Evolutionary conservation across 768 basidiomycete species (phyloP), one percentile per base, ranked within the genome.

Genomic region (Serpula lacrymans): DNA sequence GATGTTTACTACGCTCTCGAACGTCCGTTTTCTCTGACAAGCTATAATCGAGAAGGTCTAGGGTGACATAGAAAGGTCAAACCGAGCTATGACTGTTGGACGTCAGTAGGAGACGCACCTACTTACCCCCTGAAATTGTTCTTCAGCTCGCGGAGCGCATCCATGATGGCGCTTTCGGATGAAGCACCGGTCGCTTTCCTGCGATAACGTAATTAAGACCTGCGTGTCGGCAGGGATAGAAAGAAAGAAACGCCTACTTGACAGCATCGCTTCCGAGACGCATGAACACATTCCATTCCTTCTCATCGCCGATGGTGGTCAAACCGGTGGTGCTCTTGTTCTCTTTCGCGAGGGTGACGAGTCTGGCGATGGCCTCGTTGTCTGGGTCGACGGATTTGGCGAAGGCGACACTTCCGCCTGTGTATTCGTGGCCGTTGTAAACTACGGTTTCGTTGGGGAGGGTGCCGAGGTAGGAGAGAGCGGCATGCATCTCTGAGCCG

Each of bases 261-360:
- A 93, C 77, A 5, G 78, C 70, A 4, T 71, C 68, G 46, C 68
- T 78, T 4, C 72, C 64, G 9, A 92, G 64, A 13, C 92, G 77
- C 90, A 96, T 92, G 62, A 97, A 97, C 6, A 91, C 82, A 63
- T 98, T 98, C 88, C 89, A 94, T 48, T 80, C 70, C 66, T 92
- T 93, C 69, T 98, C 95, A 50, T 98, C 88, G 0, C 77, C 87
- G 36, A 98, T 93, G 0, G 92, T 96, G 10, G 87, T 85, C 57
- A 84, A 66, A 28, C 94, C 92, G 4, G 85, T 79, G 4, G 86
- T 91, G 32, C 78, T 61, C 41, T 71, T 55, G 53, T 90, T 82
- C 33, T 70, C 67, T 37, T 73, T 57, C 17, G 77, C 74, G 14
- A 90, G 67, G 31, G 74, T 65, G 6, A 66, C 67, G 22, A 96